Evolutionary conservation across 805 yeast genomes (phyloP).

Genomic region (Saturnispora halmiae): DNA sequence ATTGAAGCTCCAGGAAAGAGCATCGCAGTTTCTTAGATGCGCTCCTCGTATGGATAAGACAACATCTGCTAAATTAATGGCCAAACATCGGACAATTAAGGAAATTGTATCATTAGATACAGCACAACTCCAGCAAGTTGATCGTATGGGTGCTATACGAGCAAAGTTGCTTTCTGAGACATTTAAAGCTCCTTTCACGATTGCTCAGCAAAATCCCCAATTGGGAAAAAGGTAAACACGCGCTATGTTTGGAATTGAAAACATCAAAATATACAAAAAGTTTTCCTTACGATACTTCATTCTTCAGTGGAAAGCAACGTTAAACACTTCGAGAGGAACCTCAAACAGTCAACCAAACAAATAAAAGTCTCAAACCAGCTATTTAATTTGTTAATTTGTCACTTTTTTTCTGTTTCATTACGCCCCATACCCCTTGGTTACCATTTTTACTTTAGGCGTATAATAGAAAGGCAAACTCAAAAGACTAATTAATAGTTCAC

Average conservation of each 20-base stretch:
- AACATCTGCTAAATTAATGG: slow-evolving; percentile 5
- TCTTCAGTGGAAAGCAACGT: neutral
- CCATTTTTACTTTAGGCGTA: too few species aligned
- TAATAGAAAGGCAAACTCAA: neutral
- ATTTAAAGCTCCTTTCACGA: slow-evolving; percentile 9
- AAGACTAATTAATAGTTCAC: neutral
- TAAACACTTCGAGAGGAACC: neutral
- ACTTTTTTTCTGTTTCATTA: neutral
- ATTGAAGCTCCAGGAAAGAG: slow-evolving; percentile 29
- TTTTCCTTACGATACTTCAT: neutral
- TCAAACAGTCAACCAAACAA: neutral
- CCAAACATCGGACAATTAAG: slow-evolving; percentile 4
- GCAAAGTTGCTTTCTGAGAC: slow-evolving; percentile 9
- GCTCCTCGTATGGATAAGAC: slow-evolving; percentile 8
- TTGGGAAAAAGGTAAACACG: slow-evolving; percentile 10
- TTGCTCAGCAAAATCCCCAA: slow-evolving; percentile 7
- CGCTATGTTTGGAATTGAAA: slow-evolving; percentile 1
- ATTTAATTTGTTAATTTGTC: neutral
- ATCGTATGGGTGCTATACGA: slow-evolving; percentile 11
- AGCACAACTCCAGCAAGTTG: slow-evolving; percentile 5
- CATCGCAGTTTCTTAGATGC: slow-evolving; percentile 5
- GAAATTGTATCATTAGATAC: slow-evolving; percentile 7
- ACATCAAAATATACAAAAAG: too few species aligned
- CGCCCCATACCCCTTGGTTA: neutral
- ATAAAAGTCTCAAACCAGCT: too few species aligned